phyloP scores from a whole-genome alignment of 2,329 filamentous ascomycete species.

The Corynespora cassiicola region DNA sequence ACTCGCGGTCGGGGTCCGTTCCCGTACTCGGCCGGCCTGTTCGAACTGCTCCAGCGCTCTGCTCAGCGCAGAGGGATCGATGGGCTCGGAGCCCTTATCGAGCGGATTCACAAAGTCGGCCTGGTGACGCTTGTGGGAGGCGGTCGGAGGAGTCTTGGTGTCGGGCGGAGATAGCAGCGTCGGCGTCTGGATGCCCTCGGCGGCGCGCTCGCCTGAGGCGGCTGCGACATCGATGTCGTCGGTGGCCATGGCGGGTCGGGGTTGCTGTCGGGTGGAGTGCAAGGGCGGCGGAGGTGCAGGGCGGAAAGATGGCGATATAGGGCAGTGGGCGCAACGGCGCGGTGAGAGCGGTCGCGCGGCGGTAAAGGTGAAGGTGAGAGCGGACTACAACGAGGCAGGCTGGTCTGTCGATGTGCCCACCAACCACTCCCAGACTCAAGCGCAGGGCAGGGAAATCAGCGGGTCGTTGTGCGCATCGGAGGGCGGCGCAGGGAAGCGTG shows the following conservation, averaged over 20 bases:
- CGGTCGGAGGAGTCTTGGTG: constrained; percentile 66
- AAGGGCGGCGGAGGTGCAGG: background rate
- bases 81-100: constrained; percentile 56
- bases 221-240: constrained; percentile 20
- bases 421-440: no score
- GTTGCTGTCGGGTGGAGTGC: background rate
- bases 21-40: constrained; percentile 63
- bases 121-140: constrained; percentile 56
- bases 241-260: constrained; percentile 27
- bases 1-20: constrained; percentile 69
- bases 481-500: no score
- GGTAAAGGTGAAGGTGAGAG: no score
- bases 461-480: no score
- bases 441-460: no score
- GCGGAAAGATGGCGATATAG: background rate
- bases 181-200: constrained; percentile 49
- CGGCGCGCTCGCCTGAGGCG: constrained; percentile 19
- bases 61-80: constrained; percentile 65
- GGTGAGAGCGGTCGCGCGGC: no score
- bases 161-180: constrained; percentile 62
- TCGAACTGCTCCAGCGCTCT: constrained; percentile 69
- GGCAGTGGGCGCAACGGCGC: no score
- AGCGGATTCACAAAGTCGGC: constrained; percentile 33
- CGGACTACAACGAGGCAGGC: no score
- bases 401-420: no score